A percentile compares a stretch with the other conserved stretches of the same genome.
phyloP scores from a whole-genome alignment of 1,284 basidiomycete species.

The Sphaerobolus stellatus region DNA sequence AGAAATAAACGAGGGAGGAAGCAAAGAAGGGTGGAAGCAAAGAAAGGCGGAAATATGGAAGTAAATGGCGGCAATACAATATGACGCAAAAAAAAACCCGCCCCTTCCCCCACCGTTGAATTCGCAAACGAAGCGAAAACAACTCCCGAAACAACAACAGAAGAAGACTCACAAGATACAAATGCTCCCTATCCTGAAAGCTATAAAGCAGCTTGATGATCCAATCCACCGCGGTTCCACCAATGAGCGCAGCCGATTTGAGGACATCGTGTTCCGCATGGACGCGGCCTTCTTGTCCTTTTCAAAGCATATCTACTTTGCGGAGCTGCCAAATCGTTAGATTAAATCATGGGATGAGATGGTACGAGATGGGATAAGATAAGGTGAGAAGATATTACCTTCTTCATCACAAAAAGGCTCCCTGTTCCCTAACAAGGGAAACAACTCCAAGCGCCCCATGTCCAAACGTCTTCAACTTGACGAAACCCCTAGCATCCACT shows the following conservation, averaged over 20 bases:
- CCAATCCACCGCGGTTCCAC: constrained; percentile 79
- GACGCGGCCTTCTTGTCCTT: constrained; percentile 97
- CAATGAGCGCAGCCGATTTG: constrained; percentile 74
- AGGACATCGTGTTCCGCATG: constrained; percentile 88
- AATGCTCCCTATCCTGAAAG: constrained; percentile 88
- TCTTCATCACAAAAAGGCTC: constrained; percentile 93
- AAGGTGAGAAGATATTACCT: constrained; percentile 51
- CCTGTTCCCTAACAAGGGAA: constrained; percentile 85
- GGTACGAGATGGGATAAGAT: constrained; percentile 23
- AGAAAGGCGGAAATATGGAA: too few relatives aligned
- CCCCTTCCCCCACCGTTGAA: too few relatives aligned
- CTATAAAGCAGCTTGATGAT: constrained; percentile 92
- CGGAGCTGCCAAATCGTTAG: constrained; percentile 79
- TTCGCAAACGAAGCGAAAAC: neutral
- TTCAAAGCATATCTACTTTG: constrained; percentile 95
- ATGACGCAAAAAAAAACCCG: too few relatives aligned
- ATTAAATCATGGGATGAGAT: constrained; percentile 15
- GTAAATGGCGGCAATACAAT: too few relatives aligned
- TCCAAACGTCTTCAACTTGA: constrained; percentile 92
- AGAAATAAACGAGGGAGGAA: too few relatives aligned
- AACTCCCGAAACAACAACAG: too few relatives aligned
- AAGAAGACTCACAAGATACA: constrained; percentile 85
- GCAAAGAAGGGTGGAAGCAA: too few relatives aligned
- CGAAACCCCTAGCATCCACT: constrained; percentile 84
- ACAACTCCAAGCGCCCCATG: constrained; percentile 99